Evolutionary conservation across 2,329 filamentous ascomycete genomes (phyloP).

Genomic region (Bipolaris bicolor): DNA sequence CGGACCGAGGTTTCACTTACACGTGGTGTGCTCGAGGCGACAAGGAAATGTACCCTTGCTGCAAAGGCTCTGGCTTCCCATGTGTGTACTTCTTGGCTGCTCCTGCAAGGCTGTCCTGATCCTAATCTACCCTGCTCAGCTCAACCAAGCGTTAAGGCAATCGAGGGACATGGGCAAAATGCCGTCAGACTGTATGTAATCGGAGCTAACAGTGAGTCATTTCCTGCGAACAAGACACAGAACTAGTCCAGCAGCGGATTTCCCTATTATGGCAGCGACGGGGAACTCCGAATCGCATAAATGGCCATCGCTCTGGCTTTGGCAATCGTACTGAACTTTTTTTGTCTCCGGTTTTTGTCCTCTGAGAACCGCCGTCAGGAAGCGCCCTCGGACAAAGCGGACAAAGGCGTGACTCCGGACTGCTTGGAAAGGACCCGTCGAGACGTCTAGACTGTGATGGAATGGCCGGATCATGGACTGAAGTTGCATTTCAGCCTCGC

Average conservation of each 20-base stretch:
- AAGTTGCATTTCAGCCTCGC: constrained; percentile 29
- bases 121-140: constrained; percentile 3
- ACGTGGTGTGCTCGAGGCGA: not conserved
- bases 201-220: constrained; percentile 23
- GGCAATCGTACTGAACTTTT: constrained; percentile 17
- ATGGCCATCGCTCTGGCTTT: constrained; percentile 25
- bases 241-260: constrained; percentile 22
- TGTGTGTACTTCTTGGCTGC: not conserved
- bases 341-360: constrained; percentile 18
- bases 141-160: constrained; percentile 22
- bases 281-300: constrained; percentile 27
- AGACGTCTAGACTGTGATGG: constrained; percentile 29
- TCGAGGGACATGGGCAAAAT: constrained; percentile 27
- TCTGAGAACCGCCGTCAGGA: constrained; percentile 23
- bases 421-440: constrained; percentile 11
- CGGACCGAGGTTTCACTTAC: not conserved
- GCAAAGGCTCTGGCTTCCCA: not conserved
- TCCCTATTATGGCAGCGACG: constrained; percentile 14
- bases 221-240: constrained; percentile 22
- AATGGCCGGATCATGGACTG: constrained; percentile 35
- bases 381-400: constrained; percentile 31
- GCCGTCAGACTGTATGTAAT: constrained; percentile 30
- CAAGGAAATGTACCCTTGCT: not conserved
- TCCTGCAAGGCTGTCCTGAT: constrained; percentile 8
- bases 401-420: constrained; percentile 28